phyloP scores from a whole-genome alignment of 805 yeast genomes.

The Cyberlindnera veronae region DNA sequence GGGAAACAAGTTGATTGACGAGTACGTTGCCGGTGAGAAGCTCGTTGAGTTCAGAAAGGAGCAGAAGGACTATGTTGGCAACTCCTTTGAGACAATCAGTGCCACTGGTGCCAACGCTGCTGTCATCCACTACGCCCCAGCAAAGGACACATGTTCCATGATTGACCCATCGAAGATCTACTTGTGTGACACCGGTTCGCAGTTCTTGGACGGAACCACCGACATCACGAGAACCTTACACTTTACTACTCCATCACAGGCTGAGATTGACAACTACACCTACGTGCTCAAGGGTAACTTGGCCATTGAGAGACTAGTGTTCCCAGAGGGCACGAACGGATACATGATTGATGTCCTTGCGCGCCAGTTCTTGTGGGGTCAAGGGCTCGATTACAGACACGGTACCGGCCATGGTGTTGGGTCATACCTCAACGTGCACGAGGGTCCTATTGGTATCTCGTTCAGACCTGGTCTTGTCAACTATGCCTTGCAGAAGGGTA shows the following conservation, averaged over 20 bases:
- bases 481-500: constrained; percentile 61
- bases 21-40: constrained; percentile 62
- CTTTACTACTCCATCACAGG: constrained; percentile 52
- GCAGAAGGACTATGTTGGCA: constrained; percentile 56
- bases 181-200: constrained; percentile 88
- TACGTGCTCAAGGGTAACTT: constrained; percentile 89
- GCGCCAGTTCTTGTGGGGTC: constrained; percentile 74
- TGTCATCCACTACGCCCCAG: constrained; percentile 72
- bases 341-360: constrained; percentile 76
- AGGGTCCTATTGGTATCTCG: constrained; percentile 87
- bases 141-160: constrained; percentile 49
- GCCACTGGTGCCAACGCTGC: constrained; percentile 76
- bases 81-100: constrained; percentile 74
- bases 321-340: constrained; percentile 77
- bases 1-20: constrained; percentile 47
- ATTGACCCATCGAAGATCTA: constrained; percentile 69
- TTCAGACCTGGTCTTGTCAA: constrained; percentile 43
- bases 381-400: constrained; percentile 85
- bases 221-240: constrained; percentile 90
- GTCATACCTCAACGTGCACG: constrained; percentile 85
- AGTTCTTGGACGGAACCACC: constrained; percentile 90
- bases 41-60: constrained; percentile 51
- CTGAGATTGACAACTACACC: constrained; percentile 68
- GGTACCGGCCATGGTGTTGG: constrained; percentile 99
- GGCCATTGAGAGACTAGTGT: constrained; percentile 74